These are phyloP conservation scores for Psilocybe cyanescens DNA, from an alignment of 768 basidiomycete species.

Conservation along the genomic window DNA sequence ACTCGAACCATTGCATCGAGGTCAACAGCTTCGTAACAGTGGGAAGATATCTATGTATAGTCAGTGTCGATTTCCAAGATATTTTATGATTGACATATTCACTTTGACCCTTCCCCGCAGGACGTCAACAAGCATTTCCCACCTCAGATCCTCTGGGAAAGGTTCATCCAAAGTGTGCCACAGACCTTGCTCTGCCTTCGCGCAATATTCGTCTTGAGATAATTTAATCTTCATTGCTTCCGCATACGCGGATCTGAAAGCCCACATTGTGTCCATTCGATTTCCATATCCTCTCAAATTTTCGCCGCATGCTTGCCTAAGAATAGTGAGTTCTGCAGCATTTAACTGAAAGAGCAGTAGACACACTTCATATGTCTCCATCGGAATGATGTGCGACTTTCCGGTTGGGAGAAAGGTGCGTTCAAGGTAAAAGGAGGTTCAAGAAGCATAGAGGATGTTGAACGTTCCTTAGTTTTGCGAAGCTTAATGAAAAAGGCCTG, in stretches of 20 bases:
- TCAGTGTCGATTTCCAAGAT: constrained; percentile 3
- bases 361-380: constrained; percentile 86
- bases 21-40: constrained; percentile 78
- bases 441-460: constrained; percentile 80
- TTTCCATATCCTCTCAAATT: constrained; percentile 48
- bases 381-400: constrained; percentile 46
- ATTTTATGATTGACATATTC: not conserved
- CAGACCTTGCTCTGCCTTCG: constrained; percentile 53
- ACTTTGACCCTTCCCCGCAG: constrained; percentile 88
- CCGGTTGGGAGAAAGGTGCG: constrained; percentile 34
- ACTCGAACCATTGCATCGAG: constrained; percentile 71
- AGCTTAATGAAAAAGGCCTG: constrained; percentile 90
- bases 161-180: constrained; percentile 40
- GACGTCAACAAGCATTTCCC: constrained; percentile 83
- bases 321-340: constrained; percentile 7
- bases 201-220: constrained; percentile 75
- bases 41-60: constrained; percentile 53
- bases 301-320: constrained; percentile 68
- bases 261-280: constrained; percentile 82
- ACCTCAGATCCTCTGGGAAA: constrained; percentile 76
- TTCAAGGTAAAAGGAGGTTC: constrained; percentile 78
- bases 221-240: constrained; percentile 70
- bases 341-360: not conserved
- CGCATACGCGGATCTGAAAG: constrained; percentile 79
- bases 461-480: constrained; percentile 74